Evolutionary conservation across 768 basidiomycete species (phyloP).

Genomic region (Hygrophoropsis aurantiaca): DNA sequence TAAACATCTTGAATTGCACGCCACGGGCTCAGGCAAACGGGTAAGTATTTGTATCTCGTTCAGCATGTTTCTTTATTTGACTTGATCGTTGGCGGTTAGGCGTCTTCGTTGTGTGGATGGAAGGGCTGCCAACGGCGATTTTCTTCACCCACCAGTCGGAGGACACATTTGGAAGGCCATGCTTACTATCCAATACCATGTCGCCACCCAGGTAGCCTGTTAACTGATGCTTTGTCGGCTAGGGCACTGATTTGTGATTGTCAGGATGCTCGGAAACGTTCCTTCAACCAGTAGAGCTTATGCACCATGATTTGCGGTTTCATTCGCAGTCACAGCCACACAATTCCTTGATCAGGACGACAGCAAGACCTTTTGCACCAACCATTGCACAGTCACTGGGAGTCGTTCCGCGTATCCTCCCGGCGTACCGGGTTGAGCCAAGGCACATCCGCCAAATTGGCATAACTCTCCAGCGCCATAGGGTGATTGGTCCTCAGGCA

Average conservation of each 20-base stretch:
- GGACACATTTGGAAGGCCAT: slow-evolving; percentile 56
- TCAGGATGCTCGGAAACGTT: slow-evolving; percentile 57
- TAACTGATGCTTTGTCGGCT: neutral
- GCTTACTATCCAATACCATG: slow-evolving; percentile 26
- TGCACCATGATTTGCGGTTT: slow-evolving; percentile 48
- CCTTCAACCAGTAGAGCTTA: slow-evolving; percentile 43
- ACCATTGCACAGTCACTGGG: slow-evolving; percentile 30
- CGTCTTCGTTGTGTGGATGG: slow-evolving; percentile 55
- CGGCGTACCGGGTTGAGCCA: slow-evolving; percentile 51
- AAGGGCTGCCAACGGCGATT: slow-evolving; percentile 50
- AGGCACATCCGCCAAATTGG: slow-evolving; percentile 41
- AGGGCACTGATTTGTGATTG: slow-evolving; percentile 6
- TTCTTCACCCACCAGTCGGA: slow-evolving; percentile 33
- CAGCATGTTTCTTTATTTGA: slow-evolving; percentile 5
- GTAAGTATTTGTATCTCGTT: slow-evolving; percentile 18
- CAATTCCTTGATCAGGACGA: too few species aligned
- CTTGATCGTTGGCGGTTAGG: slow-evolving; percentile 23
- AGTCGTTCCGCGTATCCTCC: slow-evolving; percentile 42
- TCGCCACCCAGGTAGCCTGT: slow-evolving; percentile 41
- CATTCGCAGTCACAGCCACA: slow-evolving; percentile 2
- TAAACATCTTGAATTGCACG: slow-evolving; percentile 47
- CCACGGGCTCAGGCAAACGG: slow-evolving; percentile 27
- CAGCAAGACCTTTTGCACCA: slow-evolving; percentile 32
- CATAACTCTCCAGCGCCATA: slow-evolving; percentile 54
- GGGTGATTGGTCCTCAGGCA: slow-evolving; percentile 54